Evolutionary conservation across 768 basidiomycete species (phyloP), one percentile per base, ranked within the genome.

Genomic region (Lactifluus echinatus): DNA sequence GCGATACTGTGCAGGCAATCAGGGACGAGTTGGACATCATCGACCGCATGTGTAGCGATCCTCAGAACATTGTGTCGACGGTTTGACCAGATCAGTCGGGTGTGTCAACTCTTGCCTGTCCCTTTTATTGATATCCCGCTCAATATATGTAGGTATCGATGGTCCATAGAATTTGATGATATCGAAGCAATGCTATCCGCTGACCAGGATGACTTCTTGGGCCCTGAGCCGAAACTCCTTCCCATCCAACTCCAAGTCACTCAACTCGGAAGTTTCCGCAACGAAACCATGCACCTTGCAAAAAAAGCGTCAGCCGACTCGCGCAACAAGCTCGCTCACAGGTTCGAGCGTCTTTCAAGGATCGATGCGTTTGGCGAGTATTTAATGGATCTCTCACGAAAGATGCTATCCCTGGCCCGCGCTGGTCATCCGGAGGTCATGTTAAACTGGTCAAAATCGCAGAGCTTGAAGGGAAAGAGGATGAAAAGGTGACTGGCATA

Each of bases 81-180:
- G n/a, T 97, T 95, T 69, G 92, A 93, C 73, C 94, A 96, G 73
- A 96, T 98, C 67, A 90, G 89, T 67, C 79, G 93, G 71, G 95
- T 96, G 66, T 55, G 85, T 75, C 19, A 12, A 4, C 29, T 43
- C 39, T 29, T 17, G 19, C n/a, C 36, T 8, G 21, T 17, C 42
- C 21, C 14, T 8, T 43, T 40, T 24, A 15, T 23, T 43, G 42
- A 23, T 21, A 23, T 31, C n/a, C 23, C 23, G 58, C 39, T 42
- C 43, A 29, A 26, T 46, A 10, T 8, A n/a, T n/a, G 44, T 48
- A 97, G 93, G 93, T 96, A 2, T 97, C 95, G 5, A 83, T 89
- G 75, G 89, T 98, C 2, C 95, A 98, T 69, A 81, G 94, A 8
- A 67, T 81, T 98, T 15, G 84, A 88, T 63, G 72, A 81, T 59